Evolutionary conservation across 2,329 filamentous ascomycete species (phyloP).

Genomic region (Clonostachys rosea): DNA sequence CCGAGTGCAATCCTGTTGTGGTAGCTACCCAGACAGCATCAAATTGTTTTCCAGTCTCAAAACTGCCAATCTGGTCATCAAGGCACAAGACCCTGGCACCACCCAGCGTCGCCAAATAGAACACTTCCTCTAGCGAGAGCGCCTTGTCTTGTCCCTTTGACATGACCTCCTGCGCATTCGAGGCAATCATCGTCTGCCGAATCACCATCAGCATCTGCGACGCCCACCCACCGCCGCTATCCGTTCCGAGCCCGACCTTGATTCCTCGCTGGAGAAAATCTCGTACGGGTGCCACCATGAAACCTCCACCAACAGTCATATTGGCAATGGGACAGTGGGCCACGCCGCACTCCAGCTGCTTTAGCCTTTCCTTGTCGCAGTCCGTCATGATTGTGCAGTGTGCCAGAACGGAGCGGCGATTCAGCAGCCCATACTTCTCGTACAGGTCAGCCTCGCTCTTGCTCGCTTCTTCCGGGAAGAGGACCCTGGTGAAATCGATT

Average conservation of each 20-base stretch:
- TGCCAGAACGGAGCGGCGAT: slow-evolving; percentile 53
- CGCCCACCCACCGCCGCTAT: slow-evolving; percentile 59
- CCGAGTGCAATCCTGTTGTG: slow-evolving; percentile 5
- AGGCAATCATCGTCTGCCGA: slow-evolving; percentile 52
- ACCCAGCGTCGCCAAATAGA: slow-evolving; percentile 57
- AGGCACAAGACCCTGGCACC: slow-evolving; percentile 55
- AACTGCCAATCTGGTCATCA: slow-evolving; percentile 48
- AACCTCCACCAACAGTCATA: slow-evolving; percentile 57
- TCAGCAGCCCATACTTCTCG: slow-evolving; percentile 47
- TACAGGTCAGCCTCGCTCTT: slow-evolving; percentile 57
- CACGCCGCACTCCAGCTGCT: slow-evolving; percentile 47
- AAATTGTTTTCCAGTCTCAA: slow-evolving; percentile 56
- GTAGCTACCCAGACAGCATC: slow-evolving; percentile 45
- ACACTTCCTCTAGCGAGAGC: slow-evolving; percentile 45
- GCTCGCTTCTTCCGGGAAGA: slow-evolving; percentile 47
- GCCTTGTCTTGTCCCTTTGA: slow-evolving; percentile 33
- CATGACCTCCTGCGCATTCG: slow-evolving; percentile 38
- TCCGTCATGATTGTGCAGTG: slow-evolving; percentile 61
- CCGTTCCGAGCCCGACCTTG: slow-evolving; percentile 64
- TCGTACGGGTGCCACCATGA: slow-evolving; percentile 56
- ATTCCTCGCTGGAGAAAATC: slow-evolving; percentile 52
- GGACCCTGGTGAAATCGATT: slow-evolving; percentile 43
- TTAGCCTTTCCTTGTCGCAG: slow-evolving; percentile 45
- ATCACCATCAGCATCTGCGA: slow-evolving; percentile 55
- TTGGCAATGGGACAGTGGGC: slow-evolving; percentile 63